Conservation (phyloP, 129 eudicot species). For the Artemisia annua region DNA sequence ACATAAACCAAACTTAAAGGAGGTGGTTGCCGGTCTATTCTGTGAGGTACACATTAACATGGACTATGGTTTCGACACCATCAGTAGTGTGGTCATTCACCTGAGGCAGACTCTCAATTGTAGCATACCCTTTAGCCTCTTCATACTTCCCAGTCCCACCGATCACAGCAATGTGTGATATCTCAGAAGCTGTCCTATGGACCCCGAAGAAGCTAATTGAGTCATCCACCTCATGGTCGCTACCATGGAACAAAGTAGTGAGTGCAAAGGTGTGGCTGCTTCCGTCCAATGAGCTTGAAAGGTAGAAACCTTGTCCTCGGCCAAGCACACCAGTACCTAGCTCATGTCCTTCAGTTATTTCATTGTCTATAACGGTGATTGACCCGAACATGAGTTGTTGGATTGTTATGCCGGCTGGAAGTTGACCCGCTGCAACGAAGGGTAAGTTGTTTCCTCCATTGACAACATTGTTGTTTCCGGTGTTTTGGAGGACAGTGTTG, state of each 20-base stretch:
- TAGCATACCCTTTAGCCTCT: conserved; percentile 93
- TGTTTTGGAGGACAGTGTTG: conserved; percentile 57
- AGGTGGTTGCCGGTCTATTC: conserved; percentile 22
- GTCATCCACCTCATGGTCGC: conserved; percentile 63
- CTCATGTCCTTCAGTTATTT: conserved; percentile 92
- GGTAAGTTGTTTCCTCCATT: conserved; percentile 60
- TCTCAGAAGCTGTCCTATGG: conserved; percentile 81
- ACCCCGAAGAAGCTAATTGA: conserved; percentile 90
- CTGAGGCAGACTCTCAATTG: conserved; percentile 78
- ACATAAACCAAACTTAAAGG: conserved; percentile 7
- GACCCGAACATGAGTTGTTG: conserved; percentile 97
- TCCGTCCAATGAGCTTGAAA: conserved; percentile 88
- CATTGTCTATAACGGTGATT: conserved; percentile 86
- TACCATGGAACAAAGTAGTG: conserved; percentile 70
- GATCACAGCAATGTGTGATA: conserved; percentile 77
- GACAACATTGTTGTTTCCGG: conserved; percentile 66
- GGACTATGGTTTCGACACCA: conserved; percentile 87
- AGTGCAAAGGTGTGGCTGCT: conserved; percentile 81
- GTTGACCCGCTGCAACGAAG: conserved; percentile 88
- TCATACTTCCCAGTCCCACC: conserved; percentile 97
- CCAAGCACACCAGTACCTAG: conserved; percentile 81
- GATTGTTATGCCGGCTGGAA: conserved; percentile 78
- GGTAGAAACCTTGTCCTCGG: conserved; percentile 83
- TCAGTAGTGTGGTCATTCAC: conserved; percentile 89
- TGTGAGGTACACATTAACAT: conserved; percentile 66